Conservation (phyloP, 148 eudicot species). For the Amaranthus palmeri region DNA sequence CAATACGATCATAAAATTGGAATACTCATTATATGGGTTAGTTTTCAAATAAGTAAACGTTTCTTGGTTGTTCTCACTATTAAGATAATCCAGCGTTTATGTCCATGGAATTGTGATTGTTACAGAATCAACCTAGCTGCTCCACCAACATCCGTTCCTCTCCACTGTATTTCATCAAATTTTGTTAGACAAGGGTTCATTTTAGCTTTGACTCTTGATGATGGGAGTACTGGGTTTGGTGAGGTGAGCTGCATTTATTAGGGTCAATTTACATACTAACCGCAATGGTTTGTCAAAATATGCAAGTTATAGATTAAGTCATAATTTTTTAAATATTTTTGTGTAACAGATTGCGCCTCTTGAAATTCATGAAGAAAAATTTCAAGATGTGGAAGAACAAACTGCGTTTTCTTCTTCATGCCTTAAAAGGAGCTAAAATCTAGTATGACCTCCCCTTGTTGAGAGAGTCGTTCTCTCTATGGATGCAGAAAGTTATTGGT, state of each 20-base stretch:
- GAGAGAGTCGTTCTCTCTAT: constrained; percentile 65
- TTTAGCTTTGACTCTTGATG: constrained; percentile 64
- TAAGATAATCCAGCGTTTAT: constrained; percentile 9
- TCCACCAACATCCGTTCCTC: constrained; percentile 73
- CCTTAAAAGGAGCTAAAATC: constrained; percentile 46
- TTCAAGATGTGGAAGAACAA: constrained; percentile 86
- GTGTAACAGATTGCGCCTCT: constrained; percentile 78
- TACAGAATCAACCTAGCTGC: constrained; percentile 64
- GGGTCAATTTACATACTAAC: background rate
- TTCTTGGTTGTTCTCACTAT: background rate
- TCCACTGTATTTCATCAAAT: constrained; percentile 19
- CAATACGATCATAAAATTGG: constrained; percentile 45
- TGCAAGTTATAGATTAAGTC: background rate
- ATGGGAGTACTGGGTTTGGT: constrained; percentile 83
- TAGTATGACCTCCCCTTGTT: constrained; percentile 50
- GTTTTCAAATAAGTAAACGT: constrained; percentile 19
- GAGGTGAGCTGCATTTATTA: constrained; percentile 54
- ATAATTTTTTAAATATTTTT: background rate
- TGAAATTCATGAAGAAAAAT: constrained; percentile 55
- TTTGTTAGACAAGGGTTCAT: constrained; percentile 76
- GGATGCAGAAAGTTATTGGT: constrained; percentile 78
- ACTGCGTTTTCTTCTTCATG: constrained; percentile 60
- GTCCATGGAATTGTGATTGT: constrained; percentile 20
- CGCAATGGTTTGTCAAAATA: background rate
- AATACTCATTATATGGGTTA: constrained; percentile 66